These are phyloP conservation scores for Tylopilus vinaceipallidus DNA, from an alignment of 768 basidiomycete genomes.

Conservation along the genomic window DNA sequence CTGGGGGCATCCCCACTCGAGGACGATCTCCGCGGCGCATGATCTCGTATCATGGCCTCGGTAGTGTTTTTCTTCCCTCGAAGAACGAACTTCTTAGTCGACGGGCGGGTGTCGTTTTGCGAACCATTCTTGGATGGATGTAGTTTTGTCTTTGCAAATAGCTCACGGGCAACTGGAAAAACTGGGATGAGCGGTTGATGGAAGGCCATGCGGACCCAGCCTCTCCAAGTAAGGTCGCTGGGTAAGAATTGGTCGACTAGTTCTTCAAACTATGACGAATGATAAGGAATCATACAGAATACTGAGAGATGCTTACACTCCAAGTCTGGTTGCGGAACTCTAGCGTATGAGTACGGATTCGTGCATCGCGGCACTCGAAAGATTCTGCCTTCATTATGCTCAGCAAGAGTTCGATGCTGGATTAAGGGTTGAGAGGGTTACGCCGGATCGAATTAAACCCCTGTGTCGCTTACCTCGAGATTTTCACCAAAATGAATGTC, in stretches of 20 bases:
- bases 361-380: constrained; percentile 77
- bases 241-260: constrained; percentile 78
- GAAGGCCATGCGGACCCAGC: constrained; percentile 83
- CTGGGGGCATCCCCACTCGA: constrained; percentile 14
- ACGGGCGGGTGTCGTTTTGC: constrained; percentile 27
- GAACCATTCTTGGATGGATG: constrained; percentile 41
- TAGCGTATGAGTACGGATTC: constrained; percentile 75
- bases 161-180: constrained; percentile 73
- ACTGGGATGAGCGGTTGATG: constrained; percentile 78
- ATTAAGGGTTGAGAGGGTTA: constrained; percentile 11
- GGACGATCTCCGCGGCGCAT: constrained; percentile 18
- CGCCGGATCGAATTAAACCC: constrained; percentile 14
- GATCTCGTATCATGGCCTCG: constrained; percentile 12
- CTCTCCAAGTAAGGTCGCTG: constrained; percentile 73
- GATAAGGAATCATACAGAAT: constrained; percentile 5
- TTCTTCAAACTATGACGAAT: constrained; percentile 62
- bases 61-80: constrained; percentile 19
- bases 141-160: constrained; percentile 76
- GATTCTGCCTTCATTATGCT: constrained; percentile 84
- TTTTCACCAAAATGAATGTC: constrained; percentile 76
- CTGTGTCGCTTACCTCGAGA: constrained; percentile 54
- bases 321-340: constrained; percentile 81
- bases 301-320: constrained; percentile 54
- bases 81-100: constrained; percentile 20
- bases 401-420: constrained; percentile 66